Evolutionary conservation across 1,139 yeast genomes (phyloP).

Genomic region (Candida anutae): DNA sequence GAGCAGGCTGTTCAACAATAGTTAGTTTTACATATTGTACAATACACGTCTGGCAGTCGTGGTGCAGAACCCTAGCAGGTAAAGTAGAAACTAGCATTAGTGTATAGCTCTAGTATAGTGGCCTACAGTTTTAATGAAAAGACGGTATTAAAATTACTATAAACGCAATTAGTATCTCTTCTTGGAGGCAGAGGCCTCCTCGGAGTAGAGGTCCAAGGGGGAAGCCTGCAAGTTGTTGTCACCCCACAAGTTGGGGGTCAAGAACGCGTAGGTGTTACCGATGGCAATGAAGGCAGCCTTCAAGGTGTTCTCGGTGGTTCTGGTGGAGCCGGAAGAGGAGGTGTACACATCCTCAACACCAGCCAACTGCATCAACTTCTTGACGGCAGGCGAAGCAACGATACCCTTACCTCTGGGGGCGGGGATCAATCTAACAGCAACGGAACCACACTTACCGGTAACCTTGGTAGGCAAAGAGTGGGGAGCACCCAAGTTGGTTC

Average conservation of each 20-base stretch:
- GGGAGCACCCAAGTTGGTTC: slow-evolving; percentile 98
- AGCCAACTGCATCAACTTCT: slow-evolving; percentile 97
- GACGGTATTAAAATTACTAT: neutral
- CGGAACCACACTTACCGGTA: slow-evolving; percentile 99
- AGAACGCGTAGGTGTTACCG: slow-evolving; percentile 99
- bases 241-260: slow-evolving; percentile 99
- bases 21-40: too few relatives aligned
- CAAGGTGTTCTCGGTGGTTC: slow-evolving; percentile 99
- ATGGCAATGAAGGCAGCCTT: slow-evolving; percentile 99
- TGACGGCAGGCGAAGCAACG: slow-evolving; percentile 99
- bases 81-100: too few relatives aligned
- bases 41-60: too few relatives aligned
- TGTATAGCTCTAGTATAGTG: too few relatives aligned
- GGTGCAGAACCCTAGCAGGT: too few relatives aligned
- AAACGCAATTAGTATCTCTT: slow-evolving; percentile 50
- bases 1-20: slow-evolving; percentile 53
- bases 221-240: slow-evolving; percentile 78
- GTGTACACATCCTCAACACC: slow-evolving; percentile 99
- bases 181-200: slow-evolving; percentile 70
- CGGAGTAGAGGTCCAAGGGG: slow-evolving; percentile 92
- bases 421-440: slow-evolving; percentile 95
- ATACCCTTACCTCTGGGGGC: slow-evolving; percentile 99
- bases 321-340: slow-evolving; percentile 97
- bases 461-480: slow-evolving; percentile 98
- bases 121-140: too few relatives aligned